phyloP scores from a whole-genome alignment of 148 eudicot genomes.

The Camellia lanceoleosa region DNA sequence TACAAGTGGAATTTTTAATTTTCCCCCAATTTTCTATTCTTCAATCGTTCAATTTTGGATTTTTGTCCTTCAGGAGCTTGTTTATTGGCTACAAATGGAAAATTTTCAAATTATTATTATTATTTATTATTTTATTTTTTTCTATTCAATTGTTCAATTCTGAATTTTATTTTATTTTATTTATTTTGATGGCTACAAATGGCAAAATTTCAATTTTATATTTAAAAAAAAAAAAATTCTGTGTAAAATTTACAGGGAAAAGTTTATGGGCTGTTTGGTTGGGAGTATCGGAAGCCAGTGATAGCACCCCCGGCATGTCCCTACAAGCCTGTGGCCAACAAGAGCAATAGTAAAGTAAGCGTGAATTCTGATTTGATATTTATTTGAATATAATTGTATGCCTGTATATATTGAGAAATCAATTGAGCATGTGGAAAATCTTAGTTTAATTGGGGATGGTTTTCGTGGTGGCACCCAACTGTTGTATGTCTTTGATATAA shows the following conservation, averaged over 20 bases:
- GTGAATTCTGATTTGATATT: not conserved
- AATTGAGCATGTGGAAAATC: not conserved
- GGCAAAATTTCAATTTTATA: not conserved
- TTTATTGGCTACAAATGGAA: too few species aligned
- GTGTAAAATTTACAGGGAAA: constrained; percentile 36
- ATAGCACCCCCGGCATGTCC: constrained; percentile 82
- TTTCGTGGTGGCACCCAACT: not conserved
- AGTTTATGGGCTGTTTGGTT: constrained; percentile 63
- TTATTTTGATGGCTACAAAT: not conserved
- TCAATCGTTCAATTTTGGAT: too few species aligned
- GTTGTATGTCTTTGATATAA: not conserved
- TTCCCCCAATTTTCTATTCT: too few species aligned
- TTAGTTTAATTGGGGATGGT: not conserved
- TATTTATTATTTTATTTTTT: too few species aligned
- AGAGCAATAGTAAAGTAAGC: constrained; percentile 39
- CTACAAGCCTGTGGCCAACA: constrained; percentile 53
- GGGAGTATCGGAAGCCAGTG: constrained; percentile 80
- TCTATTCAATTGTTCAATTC: too few species aligned
- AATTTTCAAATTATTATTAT: too few species aligned
- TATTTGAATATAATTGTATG: not conserved
- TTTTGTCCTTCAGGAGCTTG: too few species aligned
- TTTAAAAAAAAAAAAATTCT: not conserved
- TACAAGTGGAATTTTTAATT: too few species aligned
- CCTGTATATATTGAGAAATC: not conserved
- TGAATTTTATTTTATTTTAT: too few species aligned